Evolutionary conservation across 768 basidiomycete genomes (phyloP).

Genomic region (Mycena rebaudengoi): DNA sequence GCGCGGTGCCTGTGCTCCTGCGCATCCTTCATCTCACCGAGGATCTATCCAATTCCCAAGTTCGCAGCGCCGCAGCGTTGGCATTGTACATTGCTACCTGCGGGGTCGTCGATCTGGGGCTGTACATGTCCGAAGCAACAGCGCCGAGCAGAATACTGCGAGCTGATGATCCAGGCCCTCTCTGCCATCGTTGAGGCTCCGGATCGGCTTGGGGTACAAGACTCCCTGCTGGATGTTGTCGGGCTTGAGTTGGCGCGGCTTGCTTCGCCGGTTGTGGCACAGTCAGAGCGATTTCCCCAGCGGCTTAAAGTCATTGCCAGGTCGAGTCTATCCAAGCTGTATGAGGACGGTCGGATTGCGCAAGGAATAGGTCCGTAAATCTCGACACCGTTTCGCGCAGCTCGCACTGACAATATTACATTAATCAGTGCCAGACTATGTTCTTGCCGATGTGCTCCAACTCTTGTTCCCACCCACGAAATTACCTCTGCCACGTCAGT

Average conservation of each 20-base stretch:
- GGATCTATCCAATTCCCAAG: slow-evolving; percentile 36
- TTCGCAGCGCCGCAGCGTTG: slow-evolving; percentile 41
- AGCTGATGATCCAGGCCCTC: slow-evolving; percentile 43
- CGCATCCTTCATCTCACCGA: slow-evolving; percentile 42
- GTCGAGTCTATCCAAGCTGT: slow-evolving; percentile 46
- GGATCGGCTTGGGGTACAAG: slow-evolving; percentile 40
- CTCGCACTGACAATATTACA: not conserved
- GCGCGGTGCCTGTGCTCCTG: slow-evolving; percentile 46
- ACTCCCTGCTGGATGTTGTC: slow-evolving; percentile 40
- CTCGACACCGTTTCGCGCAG: not conserved
- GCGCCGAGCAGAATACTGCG: slow-evolving; percentile 39
- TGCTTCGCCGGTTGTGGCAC: slow-evolving; percentile 40
- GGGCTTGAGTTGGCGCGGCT: slow-evolving; percentile 43
- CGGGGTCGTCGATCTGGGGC: slow-evolving; percentile 32
- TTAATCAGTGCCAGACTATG: slow-evolving; percentile 34
- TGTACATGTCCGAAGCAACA: slow-evolving; percentile 39
- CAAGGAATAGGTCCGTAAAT: slow-evolving; percentile 28
- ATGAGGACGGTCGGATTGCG: slow-evolving; percentile 43
- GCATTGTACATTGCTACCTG: slow-evolving; percentile 42
- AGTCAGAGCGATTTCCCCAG: slow-evolving; percentile 39
- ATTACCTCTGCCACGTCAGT: slow-evolving; percentile 34
- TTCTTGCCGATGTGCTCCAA: slow-evolving; percentile 47
- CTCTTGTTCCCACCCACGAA: slow-evolving; percentile 43
- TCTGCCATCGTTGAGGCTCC: slow-evolving; percentile 42
- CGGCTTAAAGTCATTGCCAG: slow-evolving; percentile 37